Conservation (phyloP, 2,329 filamentous ascomycete species). For the Pseudogymnoascus sp. region DNA sequence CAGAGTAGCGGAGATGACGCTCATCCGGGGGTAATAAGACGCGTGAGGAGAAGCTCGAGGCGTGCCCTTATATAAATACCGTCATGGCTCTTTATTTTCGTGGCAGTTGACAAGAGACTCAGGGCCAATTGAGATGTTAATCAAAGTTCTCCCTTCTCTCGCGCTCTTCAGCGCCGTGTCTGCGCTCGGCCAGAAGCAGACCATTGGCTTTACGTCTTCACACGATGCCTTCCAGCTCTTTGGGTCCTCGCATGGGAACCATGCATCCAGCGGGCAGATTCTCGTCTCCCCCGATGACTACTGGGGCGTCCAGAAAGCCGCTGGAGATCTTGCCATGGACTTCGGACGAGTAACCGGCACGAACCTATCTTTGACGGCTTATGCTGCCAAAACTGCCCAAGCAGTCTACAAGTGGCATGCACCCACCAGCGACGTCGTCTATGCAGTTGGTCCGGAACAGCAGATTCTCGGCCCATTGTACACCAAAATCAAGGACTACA, state of each 20-base stretch:
- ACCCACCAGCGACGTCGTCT: conserved; percentile 20
- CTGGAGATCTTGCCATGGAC: conserved; percentile 58
- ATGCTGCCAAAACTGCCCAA: conserved; percentile 12
- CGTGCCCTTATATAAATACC: conserved; percentile 10
- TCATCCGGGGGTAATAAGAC: background rate
- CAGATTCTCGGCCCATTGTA: conserved; percentile 41
- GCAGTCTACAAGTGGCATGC: background rate
- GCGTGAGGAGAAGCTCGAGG: conserved; percentile 12
- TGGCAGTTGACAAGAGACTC: conserved; percentile 7
- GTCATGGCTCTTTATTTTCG: conserved; percentile 13
- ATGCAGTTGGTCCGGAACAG: conserved; percentile 35
- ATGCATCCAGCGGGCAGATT: conserved; percentile 40
- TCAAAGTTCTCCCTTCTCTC: conserved; percentile 17
- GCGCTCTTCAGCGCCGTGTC: conserved; percentile 18
- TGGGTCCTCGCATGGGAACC: background rate
- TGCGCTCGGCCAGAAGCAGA: conserved; percentile 44
- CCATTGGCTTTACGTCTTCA: conserved; percentile 33
- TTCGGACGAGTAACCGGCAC: conserved; percentile 64
- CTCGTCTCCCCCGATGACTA: conserved; percentile 53
- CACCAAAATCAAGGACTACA: conserved; percentile 31
- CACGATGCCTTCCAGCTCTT: conserved; percentile 15
- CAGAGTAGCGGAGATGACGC: background rate
- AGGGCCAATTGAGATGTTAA: conserved; percentile 14
- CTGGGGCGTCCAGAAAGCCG: conserved; percentile 61
- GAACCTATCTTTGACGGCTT: conserved; percentile 45